A percentile compares a stretch with the other conserved stretches of the same genome.
Evolutionary conservation across 148 eudicot genomes (phyloP).

Genomic region (Dianthus caryophyllus): DNA sequence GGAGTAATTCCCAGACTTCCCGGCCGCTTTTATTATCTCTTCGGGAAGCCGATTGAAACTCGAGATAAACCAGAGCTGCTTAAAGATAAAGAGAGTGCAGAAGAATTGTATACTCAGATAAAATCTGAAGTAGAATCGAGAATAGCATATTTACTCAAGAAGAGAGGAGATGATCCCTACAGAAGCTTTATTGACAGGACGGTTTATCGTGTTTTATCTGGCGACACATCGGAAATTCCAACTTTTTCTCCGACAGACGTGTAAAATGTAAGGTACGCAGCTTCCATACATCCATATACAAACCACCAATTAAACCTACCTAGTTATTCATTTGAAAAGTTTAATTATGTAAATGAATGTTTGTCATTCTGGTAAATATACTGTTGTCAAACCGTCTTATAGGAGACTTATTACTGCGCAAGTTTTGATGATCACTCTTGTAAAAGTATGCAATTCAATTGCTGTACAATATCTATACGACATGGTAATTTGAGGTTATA

Average conservation of each 20-base stretch:
- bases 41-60: constrained; percentile 73
- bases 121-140: constrained; percentile 52
- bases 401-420: too few species aligned
- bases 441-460: background rate
- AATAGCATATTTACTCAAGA: constrained; percentile 58
- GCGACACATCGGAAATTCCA: constrained; percentile 46
- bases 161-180: constrained; percentile 76
- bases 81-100: constrained; percentile 48
- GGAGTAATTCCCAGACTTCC: constrained; percentile 72
- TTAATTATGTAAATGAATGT: too few species aligned
- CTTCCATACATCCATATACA: too few species aligned
- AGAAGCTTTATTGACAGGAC: constrained; percentile 55
- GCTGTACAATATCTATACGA: background rate
- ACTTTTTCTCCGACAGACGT: constrained; percentile 50
- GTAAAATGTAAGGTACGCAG: constrained; percentile 18
- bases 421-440: constrained; percentile 1
- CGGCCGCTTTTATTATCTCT: constrained; percentile 73
- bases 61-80: constrained; percentile 49
- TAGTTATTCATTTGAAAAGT: too few species aligned
- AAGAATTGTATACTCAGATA: constrained; percentile 52
- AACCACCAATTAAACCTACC: too few species aligned
- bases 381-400: too few species aligned
- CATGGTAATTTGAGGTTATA: background rate
- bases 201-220: constrained; percentile 36
- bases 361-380: too few species aligned